Evolutionary conservation across 345 rosid species (phyloP), one percentile per base, ranked within the genome.

Genomic region (Conringia planisiliqua): DNA sequence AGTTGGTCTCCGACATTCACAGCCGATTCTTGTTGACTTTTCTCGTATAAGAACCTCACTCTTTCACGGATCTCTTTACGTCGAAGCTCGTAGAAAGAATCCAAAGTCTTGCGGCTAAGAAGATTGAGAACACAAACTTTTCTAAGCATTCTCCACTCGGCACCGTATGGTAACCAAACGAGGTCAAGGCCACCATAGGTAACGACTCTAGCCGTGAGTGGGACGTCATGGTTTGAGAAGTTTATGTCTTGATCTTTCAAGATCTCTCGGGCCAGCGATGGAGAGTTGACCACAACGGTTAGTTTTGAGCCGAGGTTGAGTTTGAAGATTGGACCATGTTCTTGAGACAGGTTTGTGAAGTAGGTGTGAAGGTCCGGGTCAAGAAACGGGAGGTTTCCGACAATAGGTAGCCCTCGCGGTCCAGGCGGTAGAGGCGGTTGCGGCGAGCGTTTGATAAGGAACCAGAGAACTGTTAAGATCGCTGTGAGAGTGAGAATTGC

Each of bases 381-480:
- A 38, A 87, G 78, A 78, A 77, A 85, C 1, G 82, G 86, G 12
- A 87, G 79, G 84, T 73, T 76, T 12, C 89, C 89, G 56, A 87
- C 69, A 0, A 87, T 3, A 0, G 89, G 88, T 27, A 87, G 50
- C 29, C 91, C 86, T 4, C 16, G 48, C 0, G 89, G 89, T 33
- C 91, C 89, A 0, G 89, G 89, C 0, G 87, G 87, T 6, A 77
- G 67, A 57, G 60, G 67, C 73, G 73, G 78, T 65, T 51, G 46
- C 20, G 56, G 47, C 3, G 14, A 14, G 48, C 71, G 57, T 44
- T 73, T 73, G 18, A 3, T 30, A 4, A 52, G n/a, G 32, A 18
- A 73, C 65, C 57, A 55, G 0, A 43, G 36, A 33, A 73, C 2
- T 0, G 71, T 55, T 0, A 64, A 55, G 30, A 55, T 42, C 6